Evolutionary conservation across 2,329 filamentous ascomycete species (phyloP).

Genomic region (Cercospora janseana): DNA sequence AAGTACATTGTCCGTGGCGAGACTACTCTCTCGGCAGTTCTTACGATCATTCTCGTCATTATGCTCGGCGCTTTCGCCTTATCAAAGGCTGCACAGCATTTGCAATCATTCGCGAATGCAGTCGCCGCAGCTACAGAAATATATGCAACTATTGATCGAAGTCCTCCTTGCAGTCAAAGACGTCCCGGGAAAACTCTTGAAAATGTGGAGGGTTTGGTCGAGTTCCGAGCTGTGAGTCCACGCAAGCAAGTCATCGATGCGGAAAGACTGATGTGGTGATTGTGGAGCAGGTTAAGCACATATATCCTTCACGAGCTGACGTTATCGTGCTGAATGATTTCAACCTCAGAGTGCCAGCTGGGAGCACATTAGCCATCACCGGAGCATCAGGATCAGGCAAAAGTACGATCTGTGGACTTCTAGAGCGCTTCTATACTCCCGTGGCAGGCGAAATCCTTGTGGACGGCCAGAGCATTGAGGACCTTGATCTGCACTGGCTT

Average conservation of each 20-base stretch:
- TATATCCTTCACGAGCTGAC: conserved; percentile 90
- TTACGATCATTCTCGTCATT: conserved; percentile 85
- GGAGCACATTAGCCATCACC: conserved; percentile 61
- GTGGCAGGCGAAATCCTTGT: conserved; percentile 40
- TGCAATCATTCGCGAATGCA: conserved; percentile 80
- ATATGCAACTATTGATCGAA: conserved; percentile 85
- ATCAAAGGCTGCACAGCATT: conserved; percentile 80
- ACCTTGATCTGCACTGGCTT: conserved; percentile 40
- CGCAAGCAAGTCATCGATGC: not conserved
- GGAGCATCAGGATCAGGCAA: conserved; percentile 51
- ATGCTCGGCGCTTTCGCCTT: conserved; percentile 92
- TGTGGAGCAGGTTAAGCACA: conserved; percentile 65
- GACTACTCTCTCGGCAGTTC: conserved; percentile 65
- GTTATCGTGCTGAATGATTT: conserved; percentile 85
- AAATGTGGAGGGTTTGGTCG: conserved; percentile 72
- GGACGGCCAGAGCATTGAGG: conserved; percentile 58
- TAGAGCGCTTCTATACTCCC: conserved; percentile 50
- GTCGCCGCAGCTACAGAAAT: conserved; percentile 86
- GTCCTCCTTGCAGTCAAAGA: conserved; percentile 83
- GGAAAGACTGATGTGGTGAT: conserved; percentile 31
- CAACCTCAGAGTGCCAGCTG: conserved; percentile 74
- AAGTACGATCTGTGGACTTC: conserved; percentile 46
- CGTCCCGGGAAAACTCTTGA: conserved; percentile 66
- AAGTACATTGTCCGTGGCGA: conserved; percentile 67
- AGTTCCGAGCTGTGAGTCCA: conserved; percentile 61